Base-by-base conservation (phyloP, 257 asterid species). In the Prunella vulgaris region DNA sequence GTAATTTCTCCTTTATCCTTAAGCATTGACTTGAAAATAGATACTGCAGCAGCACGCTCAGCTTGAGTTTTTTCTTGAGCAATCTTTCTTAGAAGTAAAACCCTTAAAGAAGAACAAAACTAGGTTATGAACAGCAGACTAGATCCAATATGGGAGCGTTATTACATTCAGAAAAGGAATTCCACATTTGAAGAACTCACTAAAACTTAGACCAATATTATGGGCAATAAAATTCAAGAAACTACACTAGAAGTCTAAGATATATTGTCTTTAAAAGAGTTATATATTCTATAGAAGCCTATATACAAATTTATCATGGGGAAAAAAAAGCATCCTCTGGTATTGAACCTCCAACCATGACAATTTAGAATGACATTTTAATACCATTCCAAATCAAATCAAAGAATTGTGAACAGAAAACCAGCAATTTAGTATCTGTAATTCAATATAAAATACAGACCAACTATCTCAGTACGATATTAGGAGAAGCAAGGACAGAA, bases 41-140 rank as follows among this genome's bases (percentile, higher is more conserved):
- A 87, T 63, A 79, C 61, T 53, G 82, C 79, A 76, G 89, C 90
- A 74, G 93, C 93, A 69, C 86, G 95, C 70, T 72, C 87, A 62
- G 96, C 96, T 72, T 83, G 90, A 69, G 87, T 88, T 79, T 78
- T 91, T 82, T 91, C 96, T 81, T 84, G 86, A 80, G 88, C 93
- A 64, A 85, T 87, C 80, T 84, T 86, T 73, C 81, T 91, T 73
- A 89, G 84, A 66, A 83, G 84, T 72, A 79, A 68, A 69, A 90
- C 86, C 88, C 96, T 93, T 88, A 15, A 74, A 22, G 77, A 83
- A 64, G 78, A 58, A 54, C 30, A 71, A 51, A 70, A 21, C 53
- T 64, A 76, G 66, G 27, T 82, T 60, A 64, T 66, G 13, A 76
- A 53, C 40, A 70, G 46, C 58, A 68, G 44, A 65, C 27, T 30